These are phyloP conservation scores for Globisporangium acanthophoron DNA, from an alignment of 352 stramenopile genomes.

Conservation along the genomic window DNA sequence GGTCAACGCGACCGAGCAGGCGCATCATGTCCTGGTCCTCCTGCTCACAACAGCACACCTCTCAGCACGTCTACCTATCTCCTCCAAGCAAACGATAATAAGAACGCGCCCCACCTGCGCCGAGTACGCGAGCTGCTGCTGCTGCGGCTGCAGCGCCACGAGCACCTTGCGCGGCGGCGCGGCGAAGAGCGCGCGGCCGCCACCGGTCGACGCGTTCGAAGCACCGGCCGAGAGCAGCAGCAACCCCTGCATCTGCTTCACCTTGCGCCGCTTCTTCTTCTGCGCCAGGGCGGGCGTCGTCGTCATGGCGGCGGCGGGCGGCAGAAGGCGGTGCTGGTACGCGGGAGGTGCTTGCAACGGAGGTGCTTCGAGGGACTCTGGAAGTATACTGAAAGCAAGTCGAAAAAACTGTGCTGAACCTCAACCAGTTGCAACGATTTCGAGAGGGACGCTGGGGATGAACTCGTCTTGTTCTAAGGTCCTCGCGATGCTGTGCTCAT, in stretches of 20 bases:
- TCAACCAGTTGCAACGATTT: too few relatives aligned
- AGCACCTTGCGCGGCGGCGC: conserved; percentile 31
- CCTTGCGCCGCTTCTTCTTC: conserved; percentile 49
- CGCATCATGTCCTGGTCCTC: conserved; percentile 70
- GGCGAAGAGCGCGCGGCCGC: conserved; percentile 10
- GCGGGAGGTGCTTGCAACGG: too few relatives aligned
- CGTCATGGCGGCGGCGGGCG: conserved; percentile 19
- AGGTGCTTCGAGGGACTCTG: too few relatives aligned
- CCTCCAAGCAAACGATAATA: too few relatives aligned
- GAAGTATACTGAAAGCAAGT: too few relatives aligned
- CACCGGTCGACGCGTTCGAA: not conserved
- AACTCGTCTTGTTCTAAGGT: too few relatives aligned
- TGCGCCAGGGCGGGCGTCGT: conserved; percentile 13
- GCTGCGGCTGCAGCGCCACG: conserved; percentile 63
- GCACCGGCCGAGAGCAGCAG: conserved; percentile 47
- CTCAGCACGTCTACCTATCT: not conserved
- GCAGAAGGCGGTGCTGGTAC: too few relatives aligned
- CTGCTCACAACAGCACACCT: conserved; percentile 7
- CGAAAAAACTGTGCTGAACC: too few relatives aligned
- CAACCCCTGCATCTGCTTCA: conserved; percentile 82
- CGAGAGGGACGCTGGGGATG: too few relatives aligned
- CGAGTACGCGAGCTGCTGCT: conserved; percentile 62
- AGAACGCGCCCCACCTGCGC: conserved; percentile 24
- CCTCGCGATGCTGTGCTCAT: too few relatives aligned
- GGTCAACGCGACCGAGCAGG: conserved; percentile 51